A percentile compares a stretch with the other conserved stretches of the same genome.
These are phyloP conservation scores for Irineochytrium annulatum DNA, from an alignment of 192 early-diverging fungal genomes.

Conservation along the genomic window DNA sequence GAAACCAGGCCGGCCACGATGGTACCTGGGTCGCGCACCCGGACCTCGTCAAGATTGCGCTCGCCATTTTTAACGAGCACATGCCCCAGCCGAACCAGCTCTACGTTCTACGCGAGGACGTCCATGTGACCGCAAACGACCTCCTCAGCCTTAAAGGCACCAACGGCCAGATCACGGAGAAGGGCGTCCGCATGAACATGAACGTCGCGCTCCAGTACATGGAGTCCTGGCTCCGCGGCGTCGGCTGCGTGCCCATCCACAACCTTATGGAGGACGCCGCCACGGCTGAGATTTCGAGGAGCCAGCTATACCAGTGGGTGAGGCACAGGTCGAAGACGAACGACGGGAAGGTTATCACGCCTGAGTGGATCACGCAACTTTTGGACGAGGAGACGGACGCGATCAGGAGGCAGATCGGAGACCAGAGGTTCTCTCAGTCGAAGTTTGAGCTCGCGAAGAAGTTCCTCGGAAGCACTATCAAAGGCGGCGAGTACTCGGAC, in stretches of 20 bases:
- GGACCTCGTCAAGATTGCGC: constrained; percentile 86
- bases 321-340: constrained; percentile 75
- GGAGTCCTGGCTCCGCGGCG: constrained; percentile 92
- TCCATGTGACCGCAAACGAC: constrained; percentile 75
- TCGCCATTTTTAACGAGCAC: constrained; percentile 87
- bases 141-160: constrained; percentile 63
- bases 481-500: constrained; percentile 81
- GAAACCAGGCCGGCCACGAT: not conserved
- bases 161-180: constrained; percentile 70
- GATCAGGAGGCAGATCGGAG: constrained; percentile 46
- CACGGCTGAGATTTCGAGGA: constrained; percentile 95
- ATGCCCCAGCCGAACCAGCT: constrained; percentile 97
- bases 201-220: constrained; percentile 90
- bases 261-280: constrained; percentile 99
- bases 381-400: constrained; percentile 84
- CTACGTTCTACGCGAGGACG: constrained; percentile 86
- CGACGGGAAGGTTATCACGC: constrained; percentile 77
- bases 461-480: constrained; percentile 71
- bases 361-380: constrained; percentile 69
- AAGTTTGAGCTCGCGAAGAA: constrained; percentile 68
- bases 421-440: constrained; percentile 55
- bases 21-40: constrained; percentile 90
- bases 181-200: constrained; percentile 88
- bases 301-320: constrained; percentile 98
- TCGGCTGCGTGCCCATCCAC: constrained; percentile 96